Conservation (phyloP, 495 filamentous ascomycete species). For the Neurospora tetrasperma region DNA sequence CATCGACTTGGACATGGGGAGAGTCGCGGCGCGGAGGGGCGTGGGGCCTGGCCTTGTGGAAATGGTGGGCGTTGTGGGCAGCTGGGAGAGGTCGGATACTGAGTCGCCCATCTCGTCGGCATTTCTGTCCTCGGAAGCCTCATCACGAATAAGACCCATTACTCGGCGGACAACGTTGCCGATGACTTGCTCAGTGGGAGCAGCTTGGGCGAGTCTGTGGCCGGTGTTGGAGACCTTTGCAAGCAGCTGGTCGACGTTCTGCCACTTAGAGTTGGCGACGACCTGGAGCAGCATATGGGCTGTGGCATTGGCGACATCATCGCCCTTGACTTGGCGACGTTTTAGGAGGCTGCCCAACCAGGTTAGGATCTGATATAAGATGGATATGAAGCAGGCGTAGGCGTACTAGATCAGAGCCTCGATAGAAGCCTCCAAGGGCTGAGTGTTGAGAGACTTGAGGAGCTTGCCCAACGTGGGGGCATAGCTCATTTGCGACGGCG, state of each 20-base stretch:
- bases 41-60: constrained; percentile 28
- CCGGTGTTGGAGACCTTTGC: constrained; percentile 67
- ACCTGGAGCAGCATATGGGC: constrained; percentile 77
- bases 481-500: constrained; percentile 32
- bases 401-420: constrained; percentile 71
- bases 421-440: constrained; percentile 65
- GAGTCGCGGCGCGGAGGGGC: constrained; percentile 40
- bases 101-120: constrained; percentile 45
- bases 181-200: constrained; percentile 80
- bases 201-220: constrained; percentile 61
- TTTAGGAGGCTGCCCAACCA: constrained; percentile 60
- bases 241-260: constrained; percentile 66
- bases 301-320: constrained; percentile 83
- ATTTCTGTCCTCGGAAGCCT: constrained; percentile 70
- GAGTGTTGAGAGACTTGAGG: constrained; percentile 62
- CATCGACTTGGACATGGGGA: constrained; percentile 56
- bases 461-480: constrained; percentile 65
- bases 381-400: not conserved
- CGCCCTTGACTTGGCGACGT: constrained; percentile 74
- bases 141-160: constrained; percentile 82
- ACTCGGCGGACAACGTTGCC: constrained; percentile 90
- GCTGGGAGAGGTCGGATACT: constrained; percentile 19
- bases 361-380: not conserved
- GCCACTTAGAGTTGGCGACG: constrained; percentile 60
- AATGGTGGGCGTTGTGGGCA: constrained; percentile 15